phyloP scores from a whole-genome alignment of 2,329 filamentous ascomycete species.

The Mycosphaerella arachidis region DNA sequence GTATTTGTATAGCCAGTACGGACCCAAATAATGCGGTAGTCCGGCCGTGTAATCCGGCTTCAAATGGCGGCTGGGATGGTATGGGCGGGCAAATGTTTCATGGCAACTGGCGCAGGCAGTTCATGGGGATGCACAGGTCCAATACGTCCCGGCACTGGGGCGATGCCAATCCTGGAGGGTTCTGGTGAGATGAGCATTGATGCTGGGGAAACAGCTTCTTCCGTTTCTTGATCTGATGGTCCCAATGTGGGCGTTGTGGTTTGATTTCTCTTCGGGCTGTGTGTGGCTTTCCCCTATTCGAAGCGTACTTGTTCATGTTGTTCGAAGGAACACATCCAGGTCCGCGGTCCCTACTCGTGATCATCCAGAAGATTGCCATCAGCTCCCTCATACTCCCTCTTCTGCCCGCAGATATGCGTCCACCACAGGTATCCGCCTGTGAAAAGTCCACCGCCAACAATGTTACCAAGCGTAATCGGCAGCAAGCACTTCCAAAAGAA shows the following conservation, averaged over 20 bases:
- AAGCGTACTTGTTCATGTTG: too few relatives aligned
- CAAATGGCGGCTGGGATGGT: neutral
- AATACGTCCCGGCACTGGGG: neutral
- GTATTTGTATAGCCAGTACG: neutral
- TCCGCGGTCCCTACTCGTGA: neutral
- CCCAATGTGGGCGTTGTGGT: neutral
- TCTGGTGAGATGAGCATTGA: neutral
- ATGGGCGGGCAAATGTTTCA: too few relatives aligned
- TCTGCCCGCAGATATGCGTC: conserved; percentile 7
- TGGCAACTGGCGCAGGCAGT: neutral
- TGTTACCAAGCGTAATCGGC: conserved; percentile 27
- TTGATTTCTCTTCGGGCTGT: too few relatives aligned
- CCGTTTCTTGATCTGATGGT: too few relatives aligned
- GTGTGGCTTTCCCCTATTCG: too few relatives aligned
- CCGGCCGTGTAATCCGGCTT: neutral
- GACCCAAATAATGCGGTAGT: neutral
- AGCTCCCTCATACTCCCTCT: neutral
- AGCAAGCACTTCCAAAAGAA: conserved; percentile 29
- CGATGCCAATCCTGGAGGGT: neutral
- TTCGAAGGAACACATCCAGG: too few relatives aligned
- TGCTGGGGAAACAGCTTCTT: neutral
- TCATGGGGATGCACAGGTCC: too few relatives aligned
- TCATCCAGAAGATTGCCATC: conserved; percentile 5
- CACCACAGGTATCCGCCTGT: conserved; percentile 23
- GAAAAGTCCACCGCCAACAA: conserved; percentile 23